Evolutionary conservation across 2,329 filamentous ascomycete species (phyloP), one percentile per base, ranked within the genome.

Genomic region (Stachybotrys chartarum): DNA sequence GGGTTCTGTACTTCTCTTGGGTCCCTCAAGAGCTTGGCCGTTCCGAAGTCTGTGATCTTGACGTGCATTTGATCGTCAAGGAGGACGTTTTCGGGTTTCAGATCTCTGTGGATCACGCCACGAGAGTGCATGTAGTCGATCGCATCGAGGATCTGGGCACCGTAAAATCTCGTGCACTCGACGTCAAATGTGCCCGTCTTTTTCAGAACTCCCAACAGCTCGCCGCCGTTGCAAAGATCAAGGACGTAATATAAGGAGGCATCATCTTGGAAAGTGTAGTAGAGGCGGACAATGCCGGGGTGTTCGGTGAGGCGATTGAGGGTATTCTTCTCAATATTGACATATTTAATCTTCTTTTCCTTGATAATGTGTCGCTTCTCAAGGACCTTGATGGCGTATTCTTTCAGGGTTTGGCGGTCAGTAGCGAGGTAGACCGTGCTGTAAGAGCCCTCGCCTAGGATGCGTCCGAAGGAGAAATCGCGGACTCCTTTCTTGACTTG

Each of bases 321-420:
- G 0, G 94, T 97, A 73, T 99, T 93, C 75, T 97, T 97, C 73
- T 99, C 94, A 65, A 99, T 99, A 73, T 97, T 99, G 72, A 99
- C 94, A 68, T 99, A 99, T 79, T 99, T 99, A 67, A 99, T 96
- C 80, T 99, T 99, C 74, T 96, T 97, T 75, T 99, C 94, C 73
- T 97, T 99, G 78, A 99, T 99, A 67, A 99, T 99, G 71, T 99
- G 94, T 65, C 91, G 85, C 75, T 99, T 99, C 74, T 99, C 94
- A 50, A 99, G 82, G 16, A 99, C 93, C 71, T 99, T 99, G 74
- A 99, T 92, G 30, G 94, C 94, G 68, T 97, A 97, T 70, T 99
- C 93, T 66, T 96, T 96, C 56, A 95, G 76, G 1, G 91, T 96
- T 71, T 96, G 91, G 58, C 93, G 86, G 71, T 99, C 94, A 5